Base-by-base conservation (phyloP, 2,329 filamentous ascomycete species). In the Clonostachys chloroleuca region DNA sequence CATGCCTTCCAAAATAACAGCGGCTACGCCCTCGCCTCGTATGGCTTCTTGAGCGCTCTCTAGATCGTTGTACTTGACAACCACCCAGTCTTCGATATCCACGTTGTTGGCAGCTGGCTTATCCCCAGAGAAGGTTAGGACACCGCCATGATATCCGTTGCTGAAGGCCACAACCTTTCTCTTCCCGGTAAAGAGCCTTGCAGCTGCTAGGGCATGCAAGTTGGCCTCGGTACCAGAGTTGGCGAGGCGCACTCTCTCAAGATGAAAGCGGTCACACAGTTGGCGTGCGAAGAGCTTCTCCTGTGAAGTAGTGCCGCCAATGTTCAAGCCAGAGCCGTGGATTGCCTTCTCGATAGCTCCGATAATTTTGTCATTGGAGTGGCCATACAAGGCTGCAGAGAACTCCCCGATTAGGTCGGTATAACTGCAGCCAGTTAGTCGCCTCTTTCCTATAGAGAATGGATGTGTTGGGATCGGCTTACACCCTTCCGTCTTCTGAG, bases 191-290 rank as follows among this genome's bases (percentile, higher is more conserved):
- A 66, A 79, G 16, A 64, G 64, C 10, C 75, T 69, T 1, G 80
- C 81, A 2, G 70, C 73, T 5, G 73, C 75, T 2, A 86, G 57
- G 3, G 81, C 81, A 56, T 82, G 76, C 6, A 80, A 67, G 44
- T 81, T 86, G 5, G 81, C 81, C 59, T 86, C 83, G 0, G 83
- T 87, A 3, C 83, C 83, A 0, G 80, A 83, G 60, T 86, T 86
- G 40, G 77, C 74, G 60, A 86, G 85, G 2, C 83, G 71, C 5
- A 85, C 63, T 12, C 72, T 68, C 7, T 82, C 79, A 6, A 85
- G 63, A 0, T 60, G 55, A 53, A 86, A 84, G 5, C 82, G 70
- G 10, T 63, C 54, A 48, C 72, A 75, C n/a, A 86, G 58, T n/a
- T 72, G 57, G 10, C 62, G 55, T 0, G 81, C 83, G 18, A 81